Evolutionary conservation across 768 basidiomycete species (phyloP), one percentile per base, ranked within the genome.

Genomic region (Tephrocybe sp.): DNA sequence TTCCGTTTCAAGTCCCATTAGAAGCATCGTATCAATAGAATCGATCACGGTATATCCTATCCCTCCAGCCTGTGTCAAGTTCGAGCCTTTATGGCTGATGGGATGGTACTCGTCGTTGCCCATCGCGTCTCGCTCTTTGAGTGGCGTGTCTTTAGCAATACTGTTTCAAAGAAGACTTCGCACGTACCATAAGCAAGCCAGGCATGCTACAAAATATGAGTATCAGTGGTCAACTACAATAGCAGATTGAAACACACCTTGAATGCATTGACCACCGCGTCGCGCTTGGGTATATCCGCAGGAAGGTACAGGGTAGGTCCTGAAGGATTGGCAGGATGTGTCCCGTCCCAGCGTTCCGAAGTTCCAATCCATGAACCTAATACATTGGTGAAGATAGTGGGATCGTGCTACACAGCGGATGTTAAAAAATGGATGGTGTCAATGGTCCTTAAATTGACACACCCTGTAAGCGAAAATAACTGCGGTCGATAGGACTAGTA

Each of bases 41-140:
- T 97, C 95, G 49, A 88, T 78, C 39, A 98, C 85, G 33, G 86
- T 91, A 64, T 93, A 95, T 19, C 93, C 93, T 45, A 97, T 86
- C 12, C 90, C 86, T 33, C 90, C 92, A 1, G 83, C 84, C 4
- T 68, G 58, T 0, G 89, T 87, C 23, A 98, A 75, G 65, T 98
- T 93, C 8, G 81, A 78, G 4, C 95, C 95, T 22, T 68, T 70
- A 43, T 76, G 76, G 46, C 78, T 78, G 19, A 98, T 76, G 0
- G 95, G 94, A 61, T 96, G 92, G 61, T 92, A 97, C 66, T 96
- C 91, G 70, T 97, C 93, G 49, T 78, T 78, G 1, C 94, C 94
- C 83, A 92, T 93, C 1, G 94, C 94, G 64, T 97, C 84, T 40
- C 82, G 72, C 70, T 93, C 92, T 93, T 70, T 39, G 23, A 44